These are phyloP conservation scores for Hortaea sp. DNA, from an alignment of 2,329 filamentous ascomycete species.

Conservation along the genomic window DNA sequence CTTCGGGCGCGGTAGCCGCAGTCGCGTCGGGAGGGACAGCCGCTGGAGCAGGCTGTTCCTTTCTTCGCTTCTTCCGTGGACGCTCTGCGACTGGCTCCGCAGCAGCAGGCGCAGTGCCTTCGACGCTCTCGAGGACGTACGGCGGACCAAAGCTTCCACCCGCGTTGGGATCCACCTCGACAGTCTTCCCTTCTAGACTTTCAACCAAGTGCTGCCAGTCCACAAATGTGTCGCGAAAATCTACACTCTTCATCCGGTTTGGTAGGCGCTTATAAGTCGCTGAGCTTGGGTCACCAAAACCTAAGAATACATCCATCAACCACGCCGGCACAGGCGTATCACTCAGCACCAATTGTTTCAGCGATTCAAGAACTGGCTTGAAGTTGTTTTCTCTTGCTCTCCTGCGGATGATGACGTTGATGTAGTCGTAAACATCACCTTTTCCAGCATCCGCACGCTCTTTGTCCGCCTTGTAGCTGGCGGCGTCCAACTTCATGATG, in stretches of 20 bases:
- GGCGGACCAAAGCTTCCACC: conserved; percentile 72
- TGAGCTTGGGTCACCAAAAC: conserved; percentile 83
- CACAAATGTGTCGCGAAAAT: conserved; percentile 89
- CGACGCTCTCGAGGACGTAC: conserved; percentile 61
- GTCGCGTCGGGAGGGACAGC: conserved; percentile 36
- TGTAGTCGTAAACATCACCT: conserved; percentile 66
- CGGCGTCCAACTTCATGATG: conserved; percentile 70
- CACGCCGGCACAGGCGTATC: conserved; percentile 72
- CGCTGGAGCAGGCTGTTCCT: conserved; percentile 55
- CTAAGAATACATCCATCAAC: conserved; percentile 96
- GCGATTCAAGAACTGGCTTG: conserved; percentile 83
- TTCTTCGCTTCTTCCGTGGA: conserved; percentile 76
- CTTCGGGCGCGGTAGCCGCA: conserved; percentile 48
- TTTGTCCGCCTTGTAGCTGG: conserved; percentile 67
- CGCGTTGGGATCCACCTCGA: conserved; percentile 66
- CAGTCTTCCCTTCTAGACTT: conserved; percentile 74
- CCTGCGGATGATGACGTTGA: conserved; percentile 79
- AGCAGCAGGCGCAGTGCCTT: conserved; percentile 26
- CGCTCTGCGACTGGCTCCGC: conserved; percentile 36
- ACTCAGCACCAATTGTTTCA: conserved; percentile 73
- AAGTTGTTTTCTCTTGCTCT: conserved; percentile 93
- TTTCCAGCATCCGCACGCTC: conserved; percentile 56
- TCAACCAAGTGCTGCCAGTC: conserved; percentile 91
- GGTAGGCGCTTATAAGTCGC: conserved; percentile 76
- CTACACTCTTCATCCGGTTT: conserved; percentile 66